These are phyloP conservation scores for Penicillium argentinense DNA, from an alignment of 495 filamentous ascomycete species.

Conservation along the genomic window DNA sequence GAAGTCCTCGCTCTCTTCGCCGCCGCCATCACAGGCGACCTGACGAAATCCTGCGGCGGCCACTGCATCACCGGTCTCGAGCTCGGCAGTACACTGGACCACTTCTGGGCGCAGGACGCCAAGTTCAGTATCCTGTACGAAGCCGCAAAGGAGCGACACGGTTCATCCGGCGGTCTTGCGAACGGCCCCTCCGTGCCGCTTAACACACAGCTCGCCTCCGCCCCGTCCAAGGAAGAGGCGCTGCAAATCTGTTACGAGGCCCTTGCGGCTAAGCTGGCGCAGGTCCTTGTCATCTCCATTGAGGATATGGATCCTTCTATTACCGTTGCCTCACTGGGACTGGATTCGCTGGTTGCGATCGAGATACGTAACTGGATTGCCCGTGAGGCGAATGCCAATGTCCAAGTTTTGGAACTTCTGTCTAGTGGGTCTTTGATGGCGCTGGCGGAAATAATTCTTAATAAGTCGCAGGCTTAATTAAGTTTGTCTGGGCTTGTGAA, in stretches of 20 bases:
- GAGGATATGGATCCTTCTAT: constrained; percentile 35
- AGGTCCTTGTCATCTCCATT: constrained; percentile 23
- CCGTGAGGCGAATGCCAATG: constrained; percentile 34
- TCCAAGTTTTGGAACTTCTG: constrained; percentile 34
- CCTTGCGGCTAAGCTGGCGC: constrained; percentile 28
- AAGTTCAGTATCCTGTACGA: constrained; percentile 22
- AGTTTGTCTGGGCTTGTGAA: not conserved
- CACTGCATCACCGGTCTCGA: constrained; percentile 28
- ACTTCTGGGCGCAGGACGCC: constrained; percentile 28
- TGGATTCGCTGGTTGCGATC: constrained; percentile 41
- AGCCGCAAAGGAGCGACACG: constrained; percentile 10
- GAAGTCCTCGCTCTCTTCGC: constrained; percentile 25
- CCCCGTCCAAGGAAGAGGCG: constrained; percentile 23
- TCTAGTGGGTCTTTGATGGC: constrained; percentile 31
- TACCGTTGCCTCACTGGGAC: constrained; percentile 27
- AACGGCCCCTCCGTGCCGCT: constrained; percentile 16
- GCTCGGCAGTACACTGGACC: constrained; percentile 15
- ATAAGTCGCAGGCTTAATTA: constrained; percentile 25
- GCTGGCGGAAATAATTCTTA: constrained; percentile 29
- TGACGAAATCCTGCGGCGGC: constrained; percentile 16
- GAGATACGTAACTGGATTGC: constrained; percentile 42
- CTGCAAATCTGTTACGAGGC: constrained; percentile 25
- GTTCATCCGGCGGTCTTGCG: not conserved
- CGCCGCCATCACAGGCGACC: constrained; percentile 19
- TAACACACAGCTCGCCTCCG: constrained; percentile 15